phyloP scores from a whole-genome alignment of 768 basidiomycete species.

The Gloeophyllum trabeum region DNA sequence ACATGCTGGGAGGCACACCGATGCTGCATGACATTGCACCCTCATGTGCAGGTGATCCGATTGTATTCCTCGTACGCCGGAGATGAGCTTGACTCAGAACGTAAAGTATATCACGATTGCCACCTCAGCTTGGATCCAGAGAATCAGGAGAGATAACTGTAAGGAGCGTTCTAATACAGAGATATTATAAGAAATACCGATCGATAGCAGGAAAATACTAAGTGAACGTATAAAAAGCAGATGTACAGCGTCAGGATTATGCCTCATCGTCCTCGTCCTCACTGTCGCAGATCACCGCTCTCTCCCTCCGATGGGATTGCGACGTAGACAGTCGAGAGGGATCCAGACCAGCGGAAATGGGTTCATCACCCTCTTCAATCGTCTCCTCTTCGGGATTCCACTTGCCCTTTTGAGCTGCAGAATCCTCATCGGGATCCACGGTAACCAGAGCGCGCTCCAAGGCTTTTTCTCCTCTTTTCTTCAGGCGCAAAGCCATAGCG shows the following conservation, averaged over 20 bases:
- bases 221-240: conserved; percentile 1
- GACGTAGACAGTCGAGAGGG: conserved; percentile 10
- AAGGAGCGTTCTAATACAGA: background rate
- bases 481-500: conserved; percentile 77
- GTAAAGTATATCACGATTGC: background rate
- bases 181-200: background rate
- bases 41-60: too few relatives aligned
- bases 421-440: conserved; percentile 21
- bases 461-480: conserved; percentile 84
- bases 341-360: conserved; percentile 16
- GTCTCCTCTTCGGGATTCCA: conserved; percentile 33
- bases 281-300: conserved; percentile 23
- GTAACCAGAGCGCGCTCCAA: conserved; percentile 45
- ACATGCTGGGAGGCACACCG: too few relatives aligned
- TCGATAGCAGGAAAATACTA: background rate
- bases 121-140: background rate
- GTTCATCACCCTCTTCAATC: conserved; percentile 36
- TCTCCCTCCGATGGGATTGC: conserved; percentile 30
- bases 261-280: too few relatives aligned
- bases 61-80: too few relatives aligned
- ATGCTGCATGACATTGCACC: too few relatives aligned
- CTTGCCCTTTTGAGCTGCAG: conserved; percentile 20
- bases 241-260: conserved; percentile 4
- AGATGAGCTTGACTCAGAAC: too few relatives aligned
- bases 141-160: background rate